phyloP scores from a whole-genome alignment of 2,329 filamentous ascomycete species.

The Xylariaceae sp. region DNA sequence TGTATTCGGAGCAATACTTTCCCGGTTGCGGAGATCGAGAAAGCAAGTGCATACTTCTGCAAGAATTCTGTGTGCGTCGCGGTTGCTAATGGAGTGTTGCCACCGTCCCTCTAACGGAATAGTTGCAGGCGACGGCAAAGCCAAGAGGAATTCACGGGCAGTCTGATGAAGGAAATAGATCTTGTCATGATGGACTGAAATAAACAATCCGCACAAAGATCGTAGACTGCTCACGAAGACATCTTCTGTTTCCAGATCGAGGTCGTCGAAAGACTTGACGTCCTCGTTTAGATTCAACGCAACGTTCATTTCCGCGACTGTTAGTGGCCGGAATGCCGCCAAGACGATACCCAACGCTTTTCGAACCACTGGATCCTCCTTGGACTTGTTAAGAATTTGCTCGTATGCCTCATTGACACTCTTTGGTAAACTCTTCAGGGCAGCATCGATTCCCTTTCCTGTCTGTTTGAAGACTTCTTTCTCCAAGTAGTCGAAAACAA shows the following conservation, averaged over 20 bases:
- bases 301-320: conserved; percentile 16
- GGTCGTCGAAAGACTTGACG: conserved; percentile 2
- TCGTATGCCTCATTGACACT: conserved; percentile 14
- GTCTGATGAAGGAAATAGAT: conserved; percentile 17
- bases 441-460: neutral
- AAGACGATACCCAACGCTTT: conserved; percentile 13
- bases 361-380: neutral
- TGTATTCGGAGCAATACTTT: neutral
- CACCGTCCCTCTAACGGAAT: neutral
- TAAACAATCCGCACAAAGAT: conserved; percentile 12
- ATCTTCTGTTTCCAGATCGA: conserved; percentile 8
- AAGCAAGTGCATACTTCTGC: conserved; percentile 7
- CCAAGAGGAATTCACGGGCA: conserved; percentile 14
- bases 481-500: conserved; percentile 14
- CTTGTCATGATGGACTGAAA: conserved; percentile 8
- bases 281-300: conserved; percentile 4
- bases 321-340: conserved; percentile 6
- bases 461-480: conserved; percentile 7
- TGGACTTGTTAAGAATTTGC: conserved; percentile 6
- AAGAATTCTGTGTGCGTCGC: conserved; percentile 6
- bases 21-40: conserved; percentile 4
- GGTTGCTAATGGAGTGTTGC: conserved; percentile 10
- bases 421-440: conserved; percentile 4
- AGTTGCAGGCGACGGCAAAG: neutral
- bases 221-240: conserved; percentile 7